Percentiles rank a stretch among this genome's conserved stretches.
Evolutionary conservation across 2,329 filamentous ascomycete genomes (phyloP).

Genomic region (Ascomycota sp.): DNA sequence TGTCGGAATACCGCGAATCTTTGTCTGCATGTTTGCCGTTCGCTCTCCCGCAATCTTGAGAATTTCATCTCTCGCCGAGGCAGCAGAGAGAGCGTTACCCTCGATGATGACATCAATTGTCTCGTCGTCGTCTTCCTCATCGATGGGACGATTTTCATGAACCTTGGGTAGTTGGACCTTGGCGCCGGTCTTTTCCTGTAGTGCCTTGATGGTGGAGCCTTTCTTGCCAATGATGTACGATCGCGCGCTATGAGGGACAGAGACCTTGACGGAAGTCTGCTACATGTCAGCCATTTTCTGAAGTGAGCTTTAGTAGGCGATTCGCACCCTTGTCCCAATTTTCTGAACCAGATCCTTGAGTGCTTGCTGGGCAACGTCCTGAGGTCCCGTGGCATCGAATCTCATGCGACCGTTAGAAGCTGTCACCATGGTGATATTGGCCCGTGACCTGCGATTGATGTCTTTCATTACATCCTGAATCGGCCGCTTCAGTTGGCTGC

Average conservation of each 20-base stretch:
- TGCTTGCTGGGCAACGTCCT: constrained; percentile 68
- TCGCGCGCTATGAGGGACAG: constrained; percentile 65
- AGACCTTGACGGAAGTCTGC: constrained; percentile 43
- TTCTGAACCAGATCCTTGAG: constrained; percentile 77
- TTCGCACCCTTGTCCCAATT: constrained; percentile 60
- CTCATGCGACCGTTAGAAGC: constrained; percentile 53
- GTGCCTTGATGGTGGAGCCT: constrained; percentile 72
- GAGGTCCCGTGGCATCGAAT: constrained; percentile 71
- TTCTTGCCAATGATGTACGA: constrained; percentile 85
- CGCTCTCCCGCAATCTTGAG: constrained; percentile 75
- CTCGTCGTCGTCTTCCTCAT: constrained; percentile 56
- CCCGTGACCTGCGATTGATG: constrained; percentile 80
- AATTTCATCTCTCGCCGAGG: constrained; percentile 67
- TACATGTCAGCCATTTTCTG: constrained; percentile 1
- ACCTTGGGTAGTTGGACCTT: constrained; percentile 74
- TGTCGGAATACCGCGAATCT: constrained; percentile 64
- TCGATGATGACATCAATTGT: constrained; percentile 76
- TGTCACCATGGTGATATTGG: constrained; percentile 58
- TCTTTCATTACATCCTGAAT: constrained; percentile 72
- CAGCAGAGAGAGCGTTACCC: constrained; percentile 74
- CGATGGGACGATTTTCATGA: constrained; percentile 36
- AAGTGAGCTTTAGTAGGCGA: background rate
- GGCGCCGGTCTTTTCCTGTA: constrained; percentile 78
- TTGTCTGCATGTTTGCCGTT: constrained; percentile 60
- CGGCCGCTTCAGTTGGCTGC: constrained; percentile 63